phyloP scores from a whole-genome alignment of 352 stramenopile genomes.

The Pythium dissimile region DNA sequence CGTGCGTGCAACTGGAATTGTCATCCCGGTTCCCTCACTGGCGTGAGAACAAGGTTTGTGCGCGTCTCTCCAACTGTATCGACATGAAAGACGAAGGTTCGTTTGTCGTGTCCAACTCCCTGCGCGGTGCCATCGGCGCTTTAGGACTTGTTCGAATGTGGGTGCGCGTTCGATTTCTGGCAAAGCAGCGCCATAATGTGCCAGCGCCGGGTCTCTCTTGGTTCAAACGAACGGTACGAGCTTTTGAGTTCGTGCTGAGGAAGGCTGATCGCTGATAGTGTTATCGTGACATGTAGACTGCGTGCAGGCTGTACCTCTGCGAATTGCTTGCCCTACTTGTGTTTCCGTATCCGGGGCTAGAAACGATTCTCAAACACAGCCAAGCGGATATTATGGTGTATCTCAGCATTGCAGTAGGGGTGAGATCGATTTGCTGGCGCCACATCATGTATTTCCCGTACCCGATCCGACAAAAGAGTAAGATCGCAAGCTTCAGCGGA shows the following conservation, averaged over 20 bases:
- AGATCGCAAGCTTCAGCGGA: constrained; percentile 54
- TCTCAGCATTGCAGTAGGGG: constrained; percentile 35
- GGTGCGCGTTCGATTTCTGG: constrained; percentile 25
- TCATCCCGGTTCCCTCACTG: constrained; percentile 34
- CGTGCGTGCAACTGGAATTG: constrained; percentile 37
- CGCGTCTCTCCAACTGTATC: constrained; percentile 20
- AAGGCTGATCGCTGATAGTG: no score
- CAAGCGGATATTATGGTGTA: constrained; percentile 33
- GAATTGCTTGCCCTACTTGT: constrained; percentile 35
- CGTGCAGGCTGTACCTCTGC: constrained; percentile 17
- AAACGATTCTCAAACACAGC: constrained; percentile 24
- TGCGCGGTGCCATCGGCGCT: constrained; percentile 25
- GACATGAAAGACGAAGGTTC: constrained; percentile 35
- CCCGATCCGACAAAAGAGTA: constrained; percentile 63
- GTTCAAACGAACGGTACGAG: constrained; percentile 15
- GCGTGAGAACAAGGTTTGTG: constrained; percentile 51
- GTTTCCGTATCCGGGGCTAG: constrained; percentile 54
- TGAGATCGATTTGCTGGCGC: constrained; percentile 48
- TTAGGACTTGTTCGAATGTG: constrained; percentile 21
- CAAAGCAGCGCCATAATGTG: constrained; percentile 8
- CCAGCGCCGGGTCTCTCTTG: constrained; percentile 3
- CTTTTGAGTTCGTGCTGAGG: neutral
- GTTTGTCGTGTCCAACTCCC: constrained; percentile 30
- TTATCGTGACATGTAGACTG: neutral
- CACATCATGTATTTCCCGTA: constrained; percentile 64